Evolutionary conservation across 2,329 filamentous ascomycete genomes (phyloP).

Genomic region (Xylariaceae sp.): DNA sequence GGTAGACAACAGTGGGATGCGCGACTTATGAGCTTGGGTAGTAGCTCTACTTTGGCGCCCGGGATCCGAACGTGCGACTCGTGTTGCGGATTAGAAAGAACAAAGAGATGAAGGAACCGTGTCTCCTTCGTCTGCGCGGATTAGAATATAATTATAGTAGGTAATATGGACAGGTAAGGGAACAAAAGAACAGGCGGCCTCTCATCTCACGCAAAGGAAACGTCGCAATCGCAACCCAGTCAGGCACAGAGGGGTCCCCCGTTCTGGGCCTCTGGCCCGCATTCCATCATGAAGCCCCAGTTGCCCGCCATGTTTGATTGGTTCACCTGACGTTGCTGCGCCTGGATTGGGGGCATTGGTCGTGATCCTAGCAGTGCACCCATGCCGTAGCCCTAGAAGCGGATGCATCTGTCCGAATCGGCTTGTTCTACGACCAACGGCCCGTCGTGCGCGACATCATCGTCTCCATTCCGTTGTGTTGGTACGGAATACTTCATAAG

Average conservation of each 20-base stretch:
- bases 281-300: background rate
- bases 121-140: background rate
- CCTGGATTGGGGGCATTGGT: background rate
- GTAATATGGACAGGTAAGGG: background rate
- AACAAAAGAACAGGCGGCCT: slow-evolving; percentile 1
- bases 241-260: background rate
- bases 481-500: too few relatives aligned
- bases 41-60: background rate
- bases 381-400: background rate
- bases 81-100: background rate
- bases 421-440: background rate
- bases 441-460: background rate
- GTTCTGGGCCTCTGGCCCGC: background rate
- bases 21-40: background rate
- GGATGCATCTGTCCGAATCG: background rate
- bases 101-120: background rate
- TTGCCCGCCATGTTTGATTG: slow-evolving; percentile 7
- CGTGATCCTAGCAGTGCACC: background rate
- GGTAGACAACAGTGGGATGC: background rate
- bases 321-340: background rate
- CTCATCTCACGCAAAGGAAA: background rate
- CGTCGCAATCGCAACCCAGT: background rate
- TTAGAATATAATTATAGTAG: background rate
- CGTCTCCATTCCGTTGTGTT: too few relatives aligned
- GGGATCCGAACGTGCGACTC: background rate